These are phyloP conservation scores for Crithidia sp. DNA, from an alignment of 208 protist genomes.

Conservation along the genomic window DNA sequence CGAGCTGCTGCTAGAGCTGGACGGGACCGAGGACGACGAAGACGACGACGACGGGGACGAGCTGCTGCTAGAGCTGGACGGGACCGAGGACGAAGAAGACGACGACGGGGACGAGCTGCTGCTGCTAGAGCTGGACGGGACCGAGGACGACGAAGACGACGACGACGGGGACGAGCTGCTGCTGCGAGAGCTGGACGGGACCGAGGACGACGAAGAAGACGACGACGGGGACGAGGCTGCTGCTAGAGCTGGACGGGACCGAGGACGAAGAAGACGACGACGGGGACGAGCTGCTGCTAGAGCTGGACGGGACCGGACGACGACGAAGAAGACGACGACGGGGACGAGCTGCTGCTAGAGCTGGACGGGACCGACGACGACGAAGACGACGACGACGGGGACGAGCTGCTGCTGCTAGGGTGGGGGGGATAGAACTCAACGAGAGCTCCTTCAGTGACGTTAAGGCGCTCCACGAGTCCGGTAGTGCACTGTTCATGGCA, in stretches of 20 bases:
- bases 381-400: constrained; percentile 5
- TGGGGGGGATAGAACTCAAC: not conserved
- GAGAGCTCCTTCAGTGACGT: constrained; percentile 12
- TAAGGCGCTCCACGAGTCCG: not conserved
- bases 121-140: no score
- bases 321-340: no score
- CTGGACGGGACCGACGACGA: not conserved
- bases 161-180: no score
- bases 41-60: constrained; percentile 1
- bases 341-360: no score
- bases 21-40: not conserved
- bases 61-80: no score
- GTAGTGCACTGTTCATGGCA: constrained; percentile 3
- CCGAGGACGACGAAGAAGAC: constrained; percentile 5
- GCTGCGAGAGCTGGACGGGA: not conserved
- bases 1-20: not conserved
- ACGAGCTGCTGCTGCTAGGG: not conserved
- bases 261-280: constrained; percentile 3
- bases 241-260: not conserved
- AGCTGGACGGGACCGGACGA: no score
- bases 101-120: no score
- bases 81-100: constrained; percentile 1
- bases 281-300: no score
- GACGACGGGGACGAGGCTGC: no score
- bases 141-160: no score